Base-by-base conservation (phyloP, 495 filamentous ascomycete genomes). In the Emericellopsis terricola region DNA sequence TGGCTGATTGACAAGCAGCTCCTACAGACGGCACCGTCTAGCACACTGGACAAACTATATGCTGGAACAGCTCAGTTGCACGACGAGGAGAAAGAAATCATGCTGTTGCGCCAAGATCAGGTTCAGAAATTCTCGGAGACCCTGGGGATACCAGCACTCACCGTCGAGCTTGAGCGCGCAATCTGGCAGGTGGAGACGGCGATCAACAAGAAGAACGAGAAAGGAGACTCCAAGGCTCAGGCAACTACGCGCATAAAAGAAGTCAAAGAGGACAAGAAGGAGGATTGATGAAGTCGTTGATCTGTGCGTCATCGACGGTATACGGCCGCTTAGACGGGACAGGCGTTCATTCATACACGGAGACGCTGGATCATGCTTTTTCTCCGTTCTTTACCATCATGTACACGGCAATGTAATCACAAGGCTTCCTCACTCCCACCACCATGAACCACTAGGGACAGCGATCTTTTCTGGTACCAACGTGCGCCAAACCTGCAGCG, bases 91-190 rank as follows among this genome's bases (percentile, higher is more conserved):
- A 53, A 64, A 1, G 73, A 81, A 28, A 64, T 57, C 21, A 57
- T 71, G 47, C 40, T 83, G 9, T 47, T 83, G 3, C 62, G 72
- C 11, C 63, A 68, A 41, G 62, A 65, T 39, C 63, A 76, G 39
- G 65, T 65, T 5, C 68, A 64, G 41, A 60, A 67, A 41, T 66
- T 96, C 37, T 75, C 80, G 14, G 55, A 73, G 29, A 65, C 72
- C 1, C 54, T 89, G n/a, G 64, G 81, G 8, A 60, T 93, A 16
- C 84, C 87, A 0, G 81, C 82, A 35, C 68, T 96, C 34, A 76
- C 77, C 33, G 55, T 80, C n/a, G 89, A 96, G 55, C 73, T 92
- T 2, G 84, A 94, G 45, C 63, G 87, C 18, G 87, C 87, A 3
- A 78, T 89, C 24, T 71, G 78, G 60, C 87, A 96, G 59, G 80